These are phyloP conservation scores for Cornus suecica DNA, from an alignment of 148 eudicot species.

Conservation along the genomic window DNA sequence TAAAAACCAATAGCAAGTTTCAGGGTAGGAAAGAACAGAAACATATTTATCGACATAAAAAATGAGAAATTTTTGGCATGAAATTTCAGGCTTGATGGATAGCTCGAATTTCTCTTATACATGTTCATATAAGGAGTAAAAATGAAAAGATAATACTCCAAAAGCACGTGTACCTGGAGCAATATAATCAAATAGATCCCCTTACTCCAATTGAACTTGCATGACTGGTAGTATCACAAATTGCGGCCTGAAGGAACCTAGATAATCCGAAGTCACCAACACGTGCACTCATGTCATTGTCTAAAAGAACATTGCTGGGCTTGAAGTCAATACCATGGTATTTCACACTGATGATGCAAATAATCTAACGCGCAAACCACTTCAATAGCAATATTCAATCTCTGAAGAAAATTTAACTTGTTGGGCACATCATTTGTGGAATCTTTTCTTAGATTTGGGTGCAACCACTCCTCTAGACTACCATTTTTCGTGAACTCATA, in stretches of 20 bases:
- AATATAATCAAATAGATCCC: neutral
- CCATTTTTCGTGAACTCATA: conserved; percentile 10
- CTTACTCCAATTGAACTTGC: neutral
- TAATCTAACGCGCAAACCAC: neutral
- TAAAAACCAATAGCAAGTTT: no score
- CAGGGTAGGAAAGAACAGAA: no score
- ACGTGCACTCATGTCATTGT: neutral
- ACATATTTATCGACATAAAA: no score
- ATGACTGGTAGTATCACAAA: neutral
- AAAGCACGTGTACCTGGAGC: neutral
- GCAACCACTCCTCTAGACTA: conserved; percentile 10
- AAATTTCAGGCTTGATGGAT: no score
- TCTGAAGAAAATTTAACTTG: neutral
- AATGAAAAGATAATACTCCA: no score
- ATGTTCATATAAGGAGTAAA: no score
- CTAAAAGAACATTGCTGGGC: neutral
- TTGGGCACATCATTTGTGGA: neutral
- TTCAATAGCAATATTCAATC: neutral
- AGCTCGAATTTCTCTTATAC: neutral
- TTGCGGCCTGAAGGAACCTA: neutral
- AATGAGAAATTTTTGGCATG: no score
- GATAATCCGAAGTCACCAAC: neutral
- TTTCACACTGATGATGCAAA: neutral
- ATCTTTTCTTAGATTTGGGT: neutral
- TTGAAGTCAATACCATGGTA: neutral